Conservation (phyloP, 2,329 filamentous ascomycete genomes). For the Polychaeton citri region DNA sequence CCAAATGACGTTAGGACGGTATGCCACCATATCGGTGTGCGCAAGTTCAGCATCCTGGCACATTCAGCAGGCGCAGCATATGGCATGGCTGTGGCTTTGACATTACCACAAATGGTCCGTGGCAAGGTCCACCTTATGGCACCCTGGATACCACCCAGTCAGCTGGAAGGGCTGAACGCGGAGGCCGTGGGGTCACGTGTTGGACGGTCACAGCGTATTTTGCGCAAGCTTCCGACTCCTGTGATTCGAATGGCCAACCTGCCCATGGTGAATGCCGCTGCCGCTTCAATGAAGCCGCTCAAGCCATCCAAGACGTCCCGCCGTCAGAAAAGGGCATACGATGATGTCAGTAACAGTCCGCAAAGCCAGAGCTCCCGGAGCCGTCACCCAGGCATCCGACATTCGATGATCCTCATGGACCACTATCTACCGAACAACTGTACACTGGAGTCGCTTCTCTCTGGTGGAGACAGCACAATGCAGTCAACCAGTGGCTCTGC, state of each 20-base stretch:
- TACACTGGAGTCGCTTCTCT: slow-evolving; percentile 4
- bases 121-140: slow-evolving; percentile 83
- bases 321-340: not conserved
- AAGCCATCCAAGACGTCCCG: not conserved
- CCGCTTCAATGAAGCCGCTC: slow-evolving; percentile 28
- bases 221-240: slow-evolving; percentile 73
- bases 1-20: slow-evolving; percentile 89
- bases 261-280: slow-evolving; percentile 81
- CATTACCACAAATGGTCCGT: slow-evolving; percentile 88
- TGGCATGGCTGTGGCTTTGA: slow-evolving; percentile 76
- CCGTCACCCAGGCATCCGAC: slow-evolving; percentile 16
- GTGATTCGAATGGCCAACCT: slow-evolving; percentile 86
- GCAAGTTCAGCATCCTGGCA: slow-evolving; percentile 83
- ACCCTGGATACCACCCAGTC: slow-evolving; percentile 87
- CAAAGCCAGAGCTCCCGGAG: slow-evolving; percentile 7
- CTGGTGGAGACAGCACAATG: slow-evolving; percentile 3
- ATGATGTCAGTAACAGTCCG: slow-evolving; percentile 5
- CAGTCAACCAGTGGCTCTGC: slow-evolving; percentile 7
- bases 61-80: slow-evolving; percentile 96
- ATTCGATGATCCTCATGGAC: slow-evolving; percentile 32
- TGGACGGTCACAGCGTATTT: slow-evolving; percentile 73
- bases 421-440: slow-evolving; percentile 23
- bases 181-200: slow-evolving; percentile 42
- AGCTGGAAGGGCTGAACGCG: slow-evolving; percentile 56
- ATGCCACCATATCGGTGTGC: slow-evolving; percentile 77